Base-by-base conservation (phyloP, 2,329 filamentous ascomycete species). In the Fusarium devonianum region DNA sequence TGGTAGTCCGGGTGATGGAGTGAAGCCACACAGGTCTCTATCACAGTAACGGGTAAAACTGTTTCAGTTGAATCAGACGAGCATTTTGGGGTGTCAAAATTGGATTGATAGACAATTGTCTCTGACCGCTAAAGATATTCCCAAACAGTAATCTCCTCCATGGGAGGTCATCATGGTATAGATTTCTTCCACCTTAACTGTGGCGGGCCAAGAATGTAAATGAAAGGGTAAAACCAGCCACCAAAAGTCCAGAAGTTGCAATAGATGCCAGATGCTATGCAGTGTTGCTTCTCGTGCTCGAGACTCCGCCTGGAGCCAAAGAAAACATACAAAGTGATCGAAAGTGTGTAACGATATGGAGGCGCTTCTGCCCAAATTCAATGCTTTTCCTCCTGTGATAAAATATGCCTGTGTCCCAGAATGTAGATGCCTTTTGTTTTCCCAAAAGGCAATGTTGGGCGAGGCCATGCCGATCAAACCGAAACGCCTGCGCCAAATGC, bases 401-500 rank as follows among this genome's bases (percentile, higher is more conserved):
- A 30, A 40, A 16, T 46, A 21, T 39, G 34, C 22, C 19, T 25
- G n/a, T 18, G 39, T 22, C 37, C 41, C 37, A 53, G 34, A 39
- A 30, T 37, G 32, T 37, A 39, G 32, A 33, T 32, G 45, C 45
- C 39, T 19, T 30, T 14, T 56, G 12, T 51, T 21, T 41, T 47
- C 47, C 39, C 25, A 28, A 43, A 26, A 18, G n/a, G 28, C 28
- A n/a, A 18, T 22, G 38, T 39, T 37, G 21, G 40, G 40, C 22
- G 32, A 54, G 33, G 26, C 52, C 45, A 25, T 47, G 22, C 21
- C 18, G 32, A 43, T 37, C 36, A 12, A 43, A 23, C 26, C 44
- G 8, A 40, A 57, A 59, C 56, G 56, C 56, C 56, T 53, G 57
- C 42, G 57, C 57, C 57, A 48, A n/a, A 60, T 60, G 56, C 56